These are phyloP conservation scores for Polyplosphaeria fusca DNA, from an alignment of 495 filamentous ascomycete species.

Conservation along the genomic window DNA sequence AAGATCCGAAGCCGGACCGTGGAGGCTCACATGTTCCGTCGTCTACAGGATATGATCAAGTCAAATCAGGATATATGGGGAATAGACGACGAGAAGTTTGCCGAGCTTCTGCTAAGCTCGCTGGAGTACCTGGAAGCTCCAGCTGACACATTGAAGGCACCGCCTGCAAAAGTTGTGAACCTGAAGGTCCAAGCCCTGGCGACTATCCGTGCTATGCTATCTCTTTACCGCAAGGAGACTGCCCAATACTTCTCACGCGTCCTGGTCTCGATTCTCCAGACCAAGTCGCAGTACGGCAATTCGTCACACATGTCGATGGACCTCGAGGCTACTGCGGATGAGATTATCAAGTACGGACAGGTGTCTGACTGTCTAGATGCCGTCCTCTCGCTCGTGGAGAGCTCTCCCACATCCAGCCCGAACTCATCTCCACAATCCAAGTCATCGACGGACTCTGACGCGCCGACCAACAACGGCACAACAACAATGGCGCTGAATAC, in stretches of 20 bases:
- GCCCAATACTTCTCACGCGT: slow-evolving; percentile 61
- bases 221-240: slow-evolving; percentile 62
- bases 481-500: slow-evolving; percentile 30
- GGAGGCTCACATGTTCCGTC: slow-evolving; percentile 85
- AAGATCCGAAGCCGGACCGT: slow-evolving; percentile 68
- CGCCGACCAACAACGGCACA: slow-evolving; percentile 19
- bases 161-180: slow-evolving; percentile 60
- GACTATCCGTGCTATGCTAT: slow-evolving; percentile 74
- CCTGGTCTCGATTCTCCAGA: slow-evolving; percentile 64
- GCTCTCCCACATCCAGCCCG: slow-evolving; percentile 9
- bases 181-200: slow-evolving; percentile 80
- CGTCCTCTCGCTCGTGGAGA: slow-evolving; percentile 49
- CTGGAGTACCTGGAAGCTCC: slow-evolving; percentile 67
- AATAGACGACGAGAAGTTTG: slow-evolving; percentile 56
- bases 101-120: slow-evolving; percentile 67
- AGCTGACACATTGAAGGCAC: slow-evolving; percentile 33
- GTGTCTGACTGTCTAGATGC: slow-evolving; percentile 50
- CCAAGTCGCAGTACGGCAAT: slow-evolving; percentile 55
- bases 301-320: slow-evolving; percentile 56
- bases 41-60: slow-evolving; percentile 76
- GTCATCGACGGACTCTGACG: slow-evolving; percentile 1
- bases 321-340: slow-evolving; percentile 56
- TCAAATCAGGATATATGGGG: slow-evolving; percentile 59
- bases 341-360: slow-evolving; percentile 50
- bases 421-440: slow-evolving; percentile 19